Evolutionary conservation across 2,329 filamentous ascomycete species (phyloP).

Genomic region (Pezicula radicicola): DNA sequence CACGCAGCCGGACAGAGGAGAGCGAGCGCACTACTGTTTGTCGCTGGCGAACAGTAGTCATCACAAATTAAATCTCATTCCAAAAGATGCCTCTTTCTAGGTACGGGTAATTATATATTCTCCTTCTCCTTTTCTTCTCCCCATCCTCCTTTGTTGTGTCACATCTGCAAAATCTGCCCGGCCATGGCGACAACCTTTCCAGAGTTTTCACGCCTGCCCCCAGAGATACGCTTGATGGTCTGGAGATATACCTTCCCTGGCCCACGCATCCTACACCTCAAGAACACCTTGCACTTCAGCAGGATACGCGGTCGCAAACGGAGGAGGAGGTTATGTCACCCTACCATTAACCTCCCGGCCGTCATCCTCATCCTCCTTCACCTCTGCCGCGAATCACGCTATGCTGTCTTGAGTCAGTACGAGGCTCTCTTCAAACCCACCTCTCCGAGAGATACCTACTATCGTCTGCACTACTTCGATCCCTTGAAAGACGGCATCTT

Average conservation of each 20-base stretch:
- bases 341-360: not conserved
- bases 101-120: not conserved
- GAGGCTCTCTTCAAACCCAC: not conserved
- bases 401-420: not conserved
- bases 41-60: not conserved
- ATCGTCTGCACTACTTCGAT: not conserved
- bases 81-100: not conserved
- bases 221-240: constrained; percentile 28
- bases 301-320: not conserved
- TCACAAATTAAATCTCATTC: not conserved
- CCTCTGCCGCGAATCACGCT: not conserved
- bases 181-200: not conserved
- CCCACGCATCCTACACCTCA: constrained; percentile 34
- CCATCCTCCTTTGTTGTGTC: not conserved
- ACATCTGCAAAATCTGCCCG: not conserved
- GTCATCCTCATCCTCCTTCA: constrained; percentile 1
- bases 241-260: constrained; percentile 38
- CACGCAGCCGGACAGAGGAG: too few species aligned
- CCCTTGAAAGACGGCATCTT: constrained; percentile 2
- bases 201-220: not conserved
- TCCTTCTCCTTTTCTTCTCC: not conserved
- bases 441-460: not conserved
- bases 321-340: not conserved
- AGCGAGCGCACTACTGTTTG: too few species aligned
- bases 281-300: not conserved